Conservation (phyloP, 228 moss, liverwort and hornwort species). For the Sphagnum magellanicum region DNA sequence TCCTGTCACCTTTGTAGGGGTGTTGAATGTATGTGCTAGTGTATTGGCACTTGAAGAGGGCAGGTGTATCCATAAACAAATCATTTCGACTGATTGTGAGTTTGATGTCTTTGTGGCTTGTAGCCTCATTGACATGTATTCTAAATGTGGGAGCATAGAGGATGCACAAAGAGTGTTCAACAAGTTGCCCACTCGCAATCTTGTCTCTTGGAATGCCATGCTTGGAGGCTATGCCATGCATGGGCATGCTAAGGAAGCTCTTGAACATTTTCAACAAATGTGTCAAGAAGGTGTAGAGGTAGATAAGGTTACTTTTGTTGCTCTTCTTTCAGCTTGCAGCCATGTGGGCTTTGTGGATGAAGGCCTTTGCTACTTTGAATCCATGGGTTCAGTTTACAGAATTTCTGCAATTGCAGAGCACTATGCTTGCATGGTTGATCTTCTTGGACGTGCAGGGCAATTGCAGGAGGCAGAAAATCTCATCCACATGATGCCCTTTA, state of each 20-base stretch:
- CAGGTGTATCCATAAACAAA: background rate
- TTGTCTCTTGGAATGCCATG: background rate
- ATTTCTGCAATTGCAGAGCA: too few relatives aligned
- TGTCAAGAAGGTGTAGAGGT: background rate
- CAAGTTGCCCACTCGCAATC: background rate
- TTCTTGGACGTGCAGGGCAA: too few relatives aligned
- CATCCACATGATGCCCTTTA: too few relatives aligned
- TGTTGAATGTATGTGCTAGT: background rate
- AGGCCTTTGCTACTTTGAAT: constrained; percentile 21
- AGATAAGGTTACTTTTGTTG: background rate
- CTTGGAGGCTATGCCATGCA: too few relatives aligned
- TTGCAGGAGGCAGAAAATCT: too few relatives aligned
- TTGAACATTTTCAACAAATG: background rate
- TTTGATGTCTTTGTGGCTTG: too few relatives aligned
- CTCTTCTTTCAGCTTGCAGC: background rate
- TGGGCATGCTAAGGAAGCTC: too few relatives aligned
- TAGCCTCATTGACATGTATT: too few relatives aligned
- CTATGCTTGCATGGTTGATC: too few relatives aligned
- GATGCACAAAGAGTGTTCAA: background rate
- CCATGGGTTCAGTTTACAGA: background rate
- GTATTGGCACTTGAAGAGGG: background rate
- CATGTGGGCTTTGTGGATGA: constrained; percentile 28
- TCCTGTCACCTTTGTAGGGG: constrained; percentile 20
- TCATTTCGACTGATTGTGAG: background rate
- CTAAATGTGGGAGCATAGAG: too few relatives aligned